Evolutionary conservation across 495 filamentous ascomycete species (phyloP), one percentile per base, ranked within the genome.

Genomic region (Bacidia gigantensis): DNA sequence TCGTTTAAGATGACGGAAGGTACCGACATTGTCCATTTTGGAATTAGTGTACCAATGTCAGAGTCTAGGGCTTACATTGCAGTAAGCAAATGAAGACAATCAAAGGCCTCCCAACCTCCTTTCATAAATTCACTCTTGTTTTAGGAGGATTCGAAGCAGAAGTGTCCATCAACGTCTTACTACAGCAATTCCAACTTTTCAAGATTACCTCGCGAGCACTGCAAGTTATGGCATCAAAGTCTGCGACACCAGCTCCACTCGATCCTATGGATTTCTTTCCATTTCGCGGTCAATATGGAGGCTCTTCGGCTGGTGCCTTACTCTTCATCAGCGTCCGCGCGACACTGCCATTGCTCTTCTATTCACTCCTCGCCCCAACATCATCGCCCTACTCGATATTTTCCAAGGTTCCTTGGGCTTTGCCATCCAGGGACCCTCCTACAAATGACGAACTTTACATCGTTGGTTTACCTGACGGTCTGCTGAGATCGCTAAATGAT

Each of bases 251-350:
- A 39, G 32, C 47, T 49, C 25, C 23, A 38, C 12, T 49, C 7
- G 47, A 49, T 20, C 47, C 25, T 14, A 49, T 49, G 47, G 23
- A 49, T 17, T 26, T n/a, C 1, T 49, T 49, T n/a, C 47, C 47
- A 38, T 49, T 49, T 18, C 25, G 47, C 14, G 47, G 26, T 10
- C 2, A 49, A 20, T 49, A 49, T 32, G 47, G 26, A 26, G 47
- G 47, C 47, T 29, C 12, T 26, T 12, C 26, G 3, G 47, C 47
- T 3, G 47, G 47, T 18, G 23, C 47, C 23, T 20, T 20, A 22
- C 47, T 49, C 25, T 49, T 49, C 26, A 26, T 21, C 0, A 32
- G 14, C 2, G 47, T 35, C 21, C 26, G 47, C 32, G 21, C 47
- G 0, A 32, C 26, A 11, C 11, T 49, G 18, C 47, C 47, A 14